These are phyloP conservation scores for Aspergillus ruber DNA, from an alignment of 2,329 filamentous ascomycete genomes.

Conservation along the genomic window DNA sequence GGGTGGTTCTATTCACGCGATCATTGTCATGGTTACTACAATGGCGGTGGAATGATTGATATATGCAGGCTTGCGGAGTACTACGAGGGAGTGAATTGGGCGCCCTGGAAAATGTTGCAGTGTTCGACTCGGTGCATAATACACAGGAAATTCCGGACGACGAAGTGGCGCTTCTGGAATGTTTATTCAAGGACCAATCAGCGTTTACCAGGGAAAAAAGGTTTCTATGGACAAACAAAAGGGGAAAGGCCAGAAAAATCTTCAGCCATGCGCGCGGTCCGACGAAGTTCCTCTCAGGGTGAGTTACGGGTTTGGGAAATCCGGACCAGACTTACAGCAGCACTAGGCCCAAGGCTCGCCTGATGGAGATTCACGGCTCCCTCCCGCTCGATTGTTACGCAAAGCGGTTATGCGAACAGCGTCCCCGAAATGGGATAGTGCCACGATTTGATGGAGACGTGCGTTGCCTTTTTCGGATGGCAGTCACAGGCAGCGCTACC, in stretches of 20 bases:
- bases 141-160: no score
- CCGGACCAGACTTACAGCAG: conserved; percentile 2
- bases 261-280: background rate
- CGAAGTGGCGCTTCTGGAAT: no score
- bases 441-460: background rate
- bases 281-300: background rate
- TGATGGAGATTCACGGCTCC: background rate
- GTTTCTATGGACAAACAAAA: no score
- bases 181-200: no score
- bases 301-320: conserved; percentile 2
- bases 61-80: no score
- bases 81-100: background rate
- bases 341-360: background rate
- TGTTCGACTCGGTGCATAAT: conserved; percentile 31
- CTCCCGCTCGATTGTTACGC: background rate
- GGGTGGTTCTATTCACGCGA: no score
- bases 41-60: no score
- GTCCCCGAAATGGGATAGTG: background rate
- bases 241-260: background rate
- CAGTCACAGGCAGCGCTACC: no score
- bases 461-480: background rate
- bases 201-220: no score
- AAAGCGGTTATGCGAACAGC: background rate
- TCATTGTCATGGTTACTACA: no score
- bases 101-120: conserved; percentile 39